Percentiles rank a stretch among this genome's conserved stretches.
Evolutionary conservation across 176 grass and related monocot genomes (phyloP).

Genomic region (Aegilops speltoides): DNA sequence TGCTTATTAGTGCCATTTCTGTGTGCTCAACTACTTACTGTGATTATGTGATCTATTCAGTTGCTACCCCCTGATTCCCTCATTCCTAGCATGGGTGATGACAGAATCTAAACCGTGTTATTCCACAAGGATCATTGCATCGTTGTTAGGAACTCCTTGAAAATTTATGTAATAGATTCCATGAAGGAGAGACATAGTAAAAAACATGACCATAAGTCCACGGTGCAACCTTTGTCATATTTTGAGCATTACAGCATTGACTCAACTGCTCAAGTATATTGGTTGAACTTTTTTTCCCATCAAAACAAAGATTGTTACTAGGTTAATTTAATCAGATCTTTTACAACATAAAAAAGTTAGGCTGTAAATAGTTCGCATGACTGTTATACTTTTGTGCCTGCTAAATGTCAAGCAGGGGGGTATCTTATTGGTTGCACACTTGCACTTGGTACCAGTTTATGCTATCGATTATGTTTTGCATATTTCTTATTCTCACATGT

Average conservation of each 20-base stretch:
- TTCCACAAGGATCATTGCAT: background rate
- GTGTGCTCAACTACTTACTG: background rate
- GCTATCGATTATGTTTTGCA: background rate
- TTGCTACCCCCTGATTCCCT: background rate
- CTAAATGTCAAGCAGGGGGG: background rate
- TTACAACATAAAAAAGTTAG: background rate
- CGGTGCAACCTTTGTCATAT: background rate
- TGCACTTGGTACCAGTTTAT: background rate
- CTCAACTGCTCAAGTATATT: background rate
- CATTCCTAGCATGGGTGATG: background rate
- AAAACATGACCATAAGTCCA: background rate
- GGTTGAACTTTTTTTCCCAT: background rate
- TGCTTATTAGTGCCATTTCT: background rate
- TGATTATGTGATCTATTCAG: background rate
- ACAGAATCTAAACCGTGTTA: background rate
- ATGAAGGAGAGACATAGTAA: background rate
- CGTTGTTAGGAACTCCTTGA: background rate
- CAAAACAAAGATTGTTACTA: background rate
- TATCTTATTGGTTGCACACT: background rate
- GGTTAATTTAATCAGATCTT: background rate
- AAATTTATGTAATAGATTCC: background rate
- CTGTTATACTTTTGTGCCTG: background rate
- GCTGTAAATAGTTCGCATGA: background rate
- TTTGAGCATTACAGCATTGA: background rate
- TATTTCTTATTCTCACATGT: conserved; percentile 14